phyloP scores from a whole-genome alignment of 2,329 filamentous ascomycete genomes.

The Venturia aucupariae region DNA sequence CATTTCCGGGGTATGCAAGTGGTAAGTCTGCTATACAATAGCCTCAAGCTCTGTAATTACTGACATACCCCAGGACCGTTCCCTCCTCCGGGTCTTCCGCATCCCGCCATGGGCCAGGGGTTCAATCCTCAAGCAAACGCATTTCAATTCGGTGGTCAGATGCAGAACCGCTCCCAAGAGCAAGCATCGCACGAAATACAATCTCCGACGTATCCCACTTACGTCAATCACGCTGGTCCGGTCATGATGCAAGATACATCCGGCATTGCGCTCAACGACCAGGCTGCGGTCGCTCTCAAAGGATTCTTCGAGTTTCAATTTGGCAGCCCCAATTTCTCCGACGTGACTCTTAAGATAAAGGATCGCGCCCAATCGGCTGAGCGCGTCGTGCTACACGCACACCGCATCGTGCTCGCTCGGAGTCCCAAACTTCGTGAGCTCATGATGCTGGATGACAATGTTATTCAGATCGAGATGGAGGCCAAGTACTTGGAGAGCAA shows the following conservation, averaged over 20 bases:
- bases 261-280: not conserved
- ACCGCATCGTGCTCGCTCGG: constrained; percentile 1
- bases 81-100: not conserved
- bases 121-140: constrained; percentile 10
- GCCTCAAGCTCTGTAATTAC: not conserved
- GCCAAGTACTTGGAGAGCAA: constrained; percentile 5
- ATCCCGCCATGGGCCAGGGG: not conserved
- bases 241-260: not conserved
- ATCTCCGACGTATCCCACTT: not conserved
- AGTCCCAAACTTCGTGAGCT: not conserved
- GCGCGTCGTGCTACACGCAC: not conserved
- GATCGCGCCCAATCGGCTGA: not conserved
- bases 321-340: constrained; percentile 21
- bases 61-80: not conserved
- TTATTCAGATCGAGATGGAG: not conserved
- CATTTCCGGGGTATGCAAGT: not conserved
- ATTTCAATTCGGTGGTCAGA: not conserved
- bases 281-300: constrained; percentile 17
- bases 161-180: not conserved
- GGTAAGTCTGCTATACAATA: not conserved
- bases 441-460: not conserved
- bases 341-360: constrained; percentile 24
- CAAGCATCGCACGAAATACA: not conserved
- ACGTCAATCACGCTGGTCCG: not conserved
- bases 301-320: constrained; percentile 23